Conservation (phyloP, 2,329 filamentous ascomycete genomes). For the Pseudogymnoascus sp. region DNA sequence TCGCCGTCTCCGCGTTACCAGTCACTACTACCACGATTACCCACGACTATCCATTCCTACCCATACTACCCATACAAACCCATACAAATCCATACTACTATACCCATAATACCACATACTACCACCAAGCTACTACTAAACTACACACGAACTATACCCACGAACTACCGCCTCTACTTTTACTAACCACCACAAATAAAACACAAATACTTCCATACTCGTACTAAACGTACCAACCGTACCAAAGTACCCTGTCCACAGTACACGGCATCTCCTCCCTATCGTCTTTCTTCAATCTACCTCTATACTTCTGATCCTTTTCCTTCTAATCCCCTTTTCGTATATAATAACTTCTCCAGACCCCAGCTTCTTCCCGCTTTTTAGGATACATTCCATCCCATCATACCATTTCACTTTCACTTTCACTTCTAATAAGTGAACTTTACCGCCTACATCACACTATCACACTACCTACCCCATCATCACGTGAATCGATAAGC, state of each 20-base stretch:
- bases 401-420: neutral
- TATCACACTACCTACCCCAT: neutral
- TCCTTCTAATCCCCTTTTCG: neutral
- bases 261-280: neutral
- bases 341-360: slow-evolving; percentile 5
- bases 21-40: neutral
- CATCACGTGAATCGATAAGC: slow-evolving; percentile 1
- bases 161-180: neutral
- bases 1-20: neutral
- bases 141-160: neutral
- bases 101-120: neutral
- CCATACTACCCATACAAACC: neutral
- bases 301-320: neutral
- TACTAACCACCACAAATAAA: neutral
- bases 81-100: neutral
- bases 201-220: neutral
- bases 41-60: neutral
- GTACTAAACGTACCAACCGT: neutral
- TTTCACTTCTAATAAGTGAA: neutral
- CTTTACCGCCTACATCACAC: neutral
- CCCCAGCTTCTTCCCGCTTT: slow-evolving; percentile 4
- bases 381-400: neutral
- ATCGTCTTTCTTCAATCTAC: neutral
- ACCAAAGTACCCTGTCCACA: neutral
- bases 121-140: neutral